Base-by-base conservation (phyloP, 2,329 filamentous ascomycete genomes). In the Aspergillus sergii region DNA sequence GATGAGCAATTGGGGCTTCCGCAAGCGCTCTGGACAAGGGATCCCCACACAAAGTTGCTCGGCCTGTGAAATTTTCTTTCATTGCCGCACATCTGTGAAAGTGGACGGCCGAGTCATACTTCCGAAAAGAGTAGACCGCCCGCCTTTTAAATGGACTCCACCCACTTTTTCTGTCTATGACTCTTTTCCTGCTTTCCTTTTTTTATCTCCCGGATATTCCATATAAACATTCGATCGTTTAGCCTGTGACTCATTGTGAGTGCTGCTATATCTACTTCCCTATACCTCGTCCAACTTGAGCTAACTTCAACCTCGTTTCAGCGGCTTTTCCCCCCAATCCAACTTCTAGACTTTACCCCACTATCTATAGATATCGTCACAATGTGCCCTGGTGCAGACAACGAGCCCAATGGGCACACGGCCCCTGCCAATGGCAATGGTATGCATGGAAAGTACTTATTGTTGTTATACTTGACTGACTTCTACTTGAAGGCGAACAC, bases 381-480 rank as follows among this genome's bases (percentile, higher is more conserved):
- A 72, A 79, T 79, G 77, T 79, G 75, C 70, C 74, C 76, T 66
- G 75, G 76, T 73, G 73, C 75, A 71, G 76, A 76, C 68, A 61
- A 73, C 62, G 79, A 69, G 84, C 72, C 75, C 75, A 85, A 84
- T 76, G 82, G 81, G 73, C 72, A 79, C 45, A 60, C 72, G 60
- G 77, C 79, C 65, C 76, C 78, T 68, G 69, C 60, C 58, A 72
- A 75, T 66, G 72, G 64, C 69, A 66, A 36, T 55, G 23, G 54
- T 61, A 30, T 48, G 23, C 16, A 41, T 30, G 16, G 56, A 36
- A 8, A 26, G 28, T 10, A 56, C 19, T 53, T 32, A 32, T 41
- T 30, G 14, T 30, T 59, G 21, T 8, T 45, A 53, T 6, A n/a
- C 34, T 11, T 28, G 41, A 34, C 57, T 66, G 50, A 64, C 41